phyloP scores from a whole-genome alignment of 306 rosid species.

The Boehmeria nivea region DNA sequence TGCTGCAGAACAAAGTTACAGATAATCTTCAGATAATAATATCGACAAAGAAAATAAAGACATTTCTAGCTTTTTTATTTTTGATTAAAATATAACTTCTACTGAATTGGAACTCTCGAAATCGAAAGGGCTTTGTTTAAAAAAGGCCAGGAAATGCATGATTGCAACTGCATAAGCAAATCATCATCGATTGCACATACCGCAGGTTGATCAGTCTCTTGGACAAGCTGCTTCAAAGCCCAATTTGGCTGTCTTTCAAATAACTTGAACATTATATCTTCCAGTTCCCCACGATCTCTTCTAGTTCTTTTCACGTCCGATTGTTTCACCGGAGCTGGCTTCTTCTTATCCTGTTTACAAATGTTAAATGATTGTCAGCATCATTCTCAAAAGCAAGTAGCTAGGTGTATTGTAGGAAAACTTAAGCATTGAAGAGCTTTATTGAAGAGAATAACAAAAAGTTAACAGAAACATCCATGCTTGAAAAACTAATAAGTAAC shows the following conservation, averaged over 20 bases:
- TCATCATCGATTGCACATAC: slow-evolving; percentile 35
- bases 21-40: not conserved
- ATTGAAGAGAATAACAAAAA: not conserved
- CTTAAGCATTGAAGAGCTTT: too few relatives aligned
- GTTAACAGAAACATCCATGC: not conserved
- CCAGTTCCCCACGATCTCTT: slow-evolving; percentile 94
- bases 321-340: slow-evolving; percentile 73
- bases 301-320: slow-evolving; percentile 91
- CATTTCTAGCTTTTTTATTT: too few relatives aligned
- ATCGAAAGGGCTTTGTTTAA: not conserved
- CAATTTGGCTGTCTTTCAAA: slow-evolving; percentile 97
- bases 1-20: slow-evolving; percentile 53
- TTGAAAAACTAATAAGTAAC: too few relatives aligned
- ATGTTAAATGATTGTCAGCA: not conserved
- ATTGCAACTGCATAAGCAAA: not conserved
- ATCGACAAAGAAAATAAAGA: not conserved
- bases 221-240: slow-evolving; percentile 98
- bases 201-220: slow-evolving; percentile 97
- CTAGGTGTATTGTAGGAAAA: too few relatives aligned
- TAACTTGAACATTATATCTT: slow-evolving; percentile 94
- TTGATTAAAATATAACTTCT: not conserved
- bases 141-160: not conserved
- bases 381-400: too few relatives aligned
- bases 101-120: not conserved
- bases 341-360: slow-evolving; percentile 70